Conservation (phyloP, 2,329 filamentous ascomycete genomes). For the Didymellaceae sp. region DNA sequence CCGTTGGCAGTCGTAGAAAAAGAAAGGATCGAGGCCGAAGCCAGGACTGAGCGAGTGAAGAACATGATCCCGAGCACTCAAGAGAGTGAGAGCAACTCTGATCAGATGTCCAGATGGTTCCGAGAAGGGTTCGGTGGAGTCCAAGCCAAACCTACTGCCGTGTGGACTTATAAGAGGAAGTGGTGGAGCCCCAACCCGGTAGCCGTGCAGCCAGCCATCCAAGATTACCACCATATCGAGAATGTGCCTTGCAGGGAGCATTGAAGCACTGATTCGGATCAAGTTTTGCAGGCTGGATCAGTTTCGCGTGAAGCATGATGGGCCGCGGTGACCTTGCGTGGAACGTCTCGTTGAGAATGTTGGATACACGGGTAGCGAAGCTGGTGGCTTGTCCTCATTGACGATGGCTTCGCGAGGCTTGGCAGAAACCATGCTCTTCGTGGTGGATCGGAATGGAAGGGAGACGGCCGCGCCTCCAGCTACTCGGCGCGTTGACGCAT, state of each 20-base stretch:
- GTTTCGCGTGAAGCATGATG: slow-evolving; percentile 39
- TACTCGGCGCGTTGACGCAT: slow-evolving; percentile 16
- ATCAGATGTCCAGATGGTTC: slow-evolving; percentile 29
- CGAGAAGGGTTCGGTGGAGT: slow-evolving; percentile 21
- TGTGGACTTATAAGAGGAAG: slow-evolving; percentile 36
- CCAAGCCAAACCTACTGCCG: slow-evolving; percentile 22
- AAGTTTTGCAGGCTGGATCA: slow-evolving; percentile 24
- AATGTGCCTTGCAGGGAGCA: slow-evolving; percentile 47
- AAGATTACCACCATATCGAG: slow-evolving; percentile 35
- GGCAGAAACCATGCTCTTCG: slow-evolving; percentile 29
- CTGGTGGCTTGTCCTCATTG: slow-evolving; percentile 23
- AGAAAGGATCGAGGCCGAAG: slow-evolving; percentile 40
- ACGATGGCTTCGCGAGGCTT: slow-evolving; percentile 26
- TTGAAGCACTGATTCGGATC: slow-evolving; percentile 35
- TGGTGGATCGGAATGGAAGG: slow-evolving; percentile 36
- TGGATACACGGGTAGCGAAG: slow-evolving; percentile 27
- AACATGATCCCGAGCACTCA: slow-evolving; percentile 46
- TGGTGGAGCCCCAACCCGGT: slow-evolving; percentile 12
- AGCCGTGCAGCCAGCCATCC: slow-evolving; percentile 36
- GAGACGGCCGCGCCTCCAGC: slow-evolving; percentile 28
- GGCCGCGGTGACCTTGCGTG: slow-evolving; percentile 35
- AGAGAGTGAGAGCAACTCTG: slow-evolving; percentile 42
- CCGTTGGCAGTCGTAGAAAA: slow-evolving; percentile 31
- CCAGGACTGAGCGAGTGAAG: slow-evolving; percentile 40
- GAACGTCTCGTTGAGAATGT: slow-evolving; percentile 35